Conservation (phyloP, 2,329 filamentous ascomycete species). For the Penicillium sp. region DNA sequence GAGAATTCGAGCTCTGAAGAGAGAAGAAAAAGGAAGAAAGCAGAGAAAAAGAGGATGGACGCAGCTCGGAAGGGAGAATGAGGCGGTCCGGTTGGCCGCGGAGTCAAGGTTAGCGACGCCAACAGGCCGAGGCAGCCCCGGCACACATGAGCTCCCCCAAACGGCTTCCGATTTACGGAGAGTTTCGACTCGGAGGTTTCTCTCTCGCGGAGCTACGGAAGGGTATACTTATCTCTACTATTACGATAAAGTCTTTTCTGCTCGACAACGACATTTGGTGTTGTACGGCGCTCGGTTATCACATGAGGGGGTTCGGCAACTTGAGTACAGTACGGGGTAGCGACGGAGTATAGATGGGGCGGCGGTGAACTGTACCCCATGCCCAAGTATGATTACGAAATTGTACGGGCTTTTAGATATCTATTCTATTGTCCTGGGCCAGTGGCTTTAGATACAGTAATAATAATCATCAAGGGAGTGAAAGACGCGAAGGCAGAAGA, state of each 20-base stretch:
- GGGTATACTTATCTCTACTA: background rate
- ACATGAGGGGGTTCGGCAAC: conserved; percentile 14
- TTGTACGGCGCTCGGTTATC: conserved; percentile 11
- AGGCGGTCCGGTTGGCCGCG: conserved; percentile 22
- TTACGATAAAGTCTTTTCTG: background rate
- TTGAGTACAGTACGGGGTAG: conserved; percentile 1
- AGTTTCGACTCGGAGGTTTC: background rate
- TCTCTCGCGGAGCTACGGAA: background rate
- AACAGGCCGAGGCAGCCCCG: conserved; percentile 13
- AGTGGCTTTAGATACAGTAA: too few relatives aligned
- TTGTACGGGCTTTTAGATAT: too few relatives aligned
- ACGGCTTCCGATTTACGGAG: background rate
- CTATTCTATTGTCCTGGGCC: too few relatives aligned
- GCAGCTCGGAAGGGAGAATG: background rate
- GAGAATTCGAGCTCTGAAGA: background rate
- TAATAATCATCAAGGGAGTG: background rate
- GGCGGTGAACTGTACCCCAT: background rate
- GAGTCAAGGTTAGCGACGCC: background rate
- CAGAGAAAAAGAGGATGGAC: background rate
- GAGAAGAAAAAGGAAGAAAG: conserved; percentile 15
- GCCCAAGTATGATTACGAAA: too few relatives aligned
- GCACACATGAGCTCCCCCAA: background rate
- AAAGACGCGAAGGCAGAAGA: background rate
- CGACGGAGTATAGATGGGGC: conserved; percentile 1
- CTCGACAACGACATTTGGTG: background rate